These are phyloP conservation scores for Lipomyces oligophaga DNA, from an alignment of 805 yeast species.

Conservation along the genomic window DNA sequence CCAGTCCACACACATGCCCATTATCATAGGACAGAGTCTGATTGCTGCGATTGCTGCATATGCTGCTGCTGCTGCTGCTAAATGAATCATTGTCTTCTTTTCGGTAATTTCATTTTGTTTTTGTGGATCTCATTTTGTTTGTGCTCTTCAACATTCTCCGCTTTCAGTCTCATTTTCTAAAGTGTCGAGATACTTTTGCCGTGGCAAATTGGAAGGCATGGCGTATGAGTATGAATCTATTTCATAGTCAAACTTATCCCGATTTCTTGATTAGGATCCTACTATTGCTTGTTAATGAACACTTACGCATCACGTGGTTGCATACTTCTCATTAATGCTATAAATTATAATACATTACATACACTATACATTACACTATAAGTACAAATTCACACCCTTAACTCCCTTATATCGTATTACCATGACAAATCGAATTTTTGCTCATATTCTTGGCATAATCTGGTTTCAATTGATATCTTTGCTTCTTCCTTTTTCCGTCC, in stretches of 20 bases:
- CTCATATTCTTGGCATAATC: conserved; percentile 1
- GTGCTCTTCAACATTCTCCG: background rate
- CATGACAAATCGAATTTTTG: background rate
- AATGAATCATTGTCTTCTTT: background rate
- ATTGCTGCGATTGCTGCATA: conserved; percentile 25
- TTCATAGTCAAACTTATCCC: background rate
- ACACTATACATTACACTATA: background rate
- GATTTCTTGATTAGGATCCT: background rate
- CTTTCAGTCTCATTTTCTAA: background rate
- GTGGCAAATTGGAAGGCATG: background rate
- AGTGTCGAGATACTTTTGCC: background rate
- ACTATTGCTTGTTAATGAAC: too few relatives aligned
- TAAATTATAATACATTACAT: too few relatives aligned
- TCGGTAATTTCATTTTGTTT: background rate
- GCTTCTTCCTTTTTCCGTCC: conserved; percentile 45
- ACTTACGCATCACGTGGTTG: too few relatives aligned
- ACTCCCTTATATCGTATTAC: background rate
- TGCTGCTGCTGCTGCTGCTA: too few relatives aligned
- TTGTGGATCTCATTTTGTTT: background rate
- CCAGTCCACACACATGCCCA: conserved; percentile 15
- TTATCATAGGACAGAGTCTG: conserved; percentile 6
- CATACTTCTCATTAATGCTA: too few relatives aligned
- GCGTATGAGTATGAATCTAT: background rate
- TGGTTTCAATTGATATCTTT: too few relatives aligned
- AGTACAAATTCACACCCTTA: background rate